These are phyloP conservation scores for Mucor mucedo DNA, from an alignment of 371 early-diverging fungal genomes.

Conservation along the genomic window DNA sequence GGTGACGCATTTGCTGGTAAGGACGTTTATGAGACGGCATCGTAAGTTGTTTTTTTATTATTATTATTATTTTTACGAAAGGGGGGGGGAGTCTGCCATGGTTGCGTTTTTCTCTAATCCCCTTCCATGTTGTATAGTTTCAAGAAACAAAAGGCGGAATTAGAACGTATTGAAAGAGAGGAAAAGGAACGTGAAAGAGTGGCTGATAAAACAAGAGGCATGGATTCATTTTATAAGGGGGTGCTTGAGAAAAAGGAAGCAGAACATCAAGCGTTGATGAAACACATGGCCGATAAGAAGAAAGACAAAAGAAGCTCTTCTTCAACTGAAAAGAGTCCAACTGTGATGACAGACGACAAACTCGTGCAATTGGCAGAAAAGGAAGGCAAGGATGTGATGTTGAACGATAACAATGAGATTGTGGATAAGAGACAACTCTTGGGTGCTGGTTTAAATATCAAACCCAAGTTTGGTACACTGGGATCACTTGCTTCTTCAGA, in stretches of 20 bases:
- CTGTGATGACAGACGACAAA: constrained; percentile 1
- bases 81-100: too few species aligned
- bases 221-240: constrained; percentile 52
- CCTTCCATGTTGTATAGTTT: constrained; percentile 57
- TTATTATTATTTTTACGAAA: too few species aligned
- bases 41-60: too few species aligned
- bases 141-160: constrained; percentile 81
- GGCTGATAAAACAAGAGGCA: constrained; percentile 40
- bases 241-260: constrained; percentile 49
- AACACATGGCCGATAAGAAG: constrained; percentile 30
- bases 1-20: constrained; percentile 65
- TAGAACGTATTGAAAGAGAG: constrained; percentile 80
- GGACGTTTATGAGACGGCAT: constrained; percentile 87
- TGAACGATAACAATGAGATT: constrained; percentile 80
- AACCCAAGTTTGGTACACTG: constrained; percentile 45
- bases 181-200: constrained; percentile 68
- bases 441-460: constrained; percentile 79
- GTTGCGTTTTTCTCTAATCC: not conserved
- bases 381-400: constrained; percentile 54
- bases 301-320: not conserved
- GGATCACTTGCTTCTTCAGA: constrained; percentile 36
- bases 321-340: not conserved
- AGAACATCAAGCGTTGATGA: constrained; percentile 41
- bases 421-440: constrained; percentile 83
- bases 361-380: constrained; percentile 49